These are phyloP conservation scores for Citrus maxima DNA, from an alignment of 345 rosid species.

Conservation along the genomic window DNA sequence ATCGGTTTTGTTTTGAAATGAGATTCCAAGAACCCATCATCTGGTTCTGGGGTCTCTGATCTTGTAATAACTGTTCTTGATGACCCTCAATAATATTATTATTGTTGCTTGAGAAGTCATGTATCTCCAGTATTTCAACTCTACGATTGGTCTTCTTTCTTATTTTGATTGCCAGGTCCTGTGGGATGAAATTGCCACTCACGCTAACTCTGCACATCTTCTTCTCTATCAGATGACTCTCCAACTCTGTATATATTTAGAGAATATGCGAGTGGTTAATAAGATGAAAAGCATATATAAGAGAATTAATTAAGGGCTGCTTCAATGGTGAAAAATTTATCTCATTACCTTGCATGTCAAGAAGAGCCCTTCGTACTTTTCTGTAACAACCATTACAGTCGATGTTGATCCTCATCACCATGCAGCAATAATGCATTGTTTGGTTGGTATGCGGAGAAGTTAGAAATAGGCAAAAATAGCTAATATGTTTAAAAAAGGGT, in stretches of 20 bases:
- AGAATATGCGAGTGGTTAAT: too few relatives aligned
- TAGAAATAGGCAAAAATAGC: neutral
- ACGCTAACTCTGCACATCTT: slow-evolving; percentile 38
- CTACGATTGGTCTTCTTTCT: slow-evolving; percentile 52
- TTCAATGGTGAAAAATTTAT: neutral
- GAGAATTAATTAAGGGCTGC: neutral
- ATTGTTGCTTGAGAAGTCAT: slow-evolving; percentile 16
- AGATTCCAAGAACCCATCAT: neutral
- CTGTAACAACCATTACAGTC: slow-evolving; percentile 52
- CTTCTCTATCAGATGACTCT: slow-evolving; percentile 41
- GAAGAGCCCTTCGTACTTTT: slow-evolving; percentile 46
- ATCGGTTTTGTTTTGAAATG: neutral
- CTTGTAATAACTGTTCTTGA: neutral
- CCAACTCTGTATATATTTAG: slow-evolving; percentile 28
- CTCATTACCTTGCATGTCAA: slow-evolving; percentile 32
- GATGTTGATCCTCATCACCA: slow-evolving; percentile 50
- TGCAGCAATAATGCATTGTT: slow-evolving; percentile 31
- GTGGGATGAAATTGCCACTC: slow-evolving; percentile 34
- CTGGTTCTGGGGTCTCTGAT: neutral
- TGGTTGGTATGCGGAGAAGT: neutral
- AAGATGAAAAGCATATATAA: neutral
- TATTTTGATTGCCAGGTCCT: slow-evolving; percentile 44
- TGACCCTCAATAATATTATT: neutral
- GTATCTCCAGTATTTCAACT: slow-evolving; percentile 49
- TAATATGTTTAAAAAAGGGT: too few relatives aligned